phyloP scores from a whole-genome alignment of 805 yeast species.

The Pichia californica region DNA sequence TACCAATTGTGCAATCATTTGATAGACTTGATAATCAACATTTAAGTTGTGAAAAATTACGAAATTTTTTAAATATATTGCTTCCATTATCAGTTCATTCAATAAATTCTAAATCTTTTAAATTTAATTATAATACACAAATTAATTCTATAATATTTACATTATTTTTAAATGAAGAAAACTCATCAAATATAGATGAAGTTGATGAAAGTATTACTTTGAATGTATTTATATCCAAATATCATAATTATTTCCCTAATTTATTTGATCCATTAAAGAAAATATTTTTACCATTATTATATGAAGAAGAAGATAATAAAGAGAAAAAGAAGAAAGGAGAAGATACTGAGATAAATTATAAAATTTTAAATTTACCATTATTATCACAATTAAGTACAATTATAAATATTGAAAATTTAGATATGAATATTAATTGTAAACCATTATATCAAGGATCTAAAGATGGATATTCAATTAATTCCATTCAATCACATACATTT shows the following conservation, averaged over 20 bases:
- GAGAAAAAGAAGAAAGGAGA: neutral
- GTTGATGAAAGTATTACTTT: neutral
- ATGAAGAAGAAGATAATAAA: neutral
- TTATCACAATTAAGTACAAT: constrained; percentile 35
- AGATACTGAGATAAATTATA: constrained; percentile 20
- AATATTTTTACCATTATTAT: constrained; percentile 33
- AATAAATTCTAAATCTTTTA: neutral
- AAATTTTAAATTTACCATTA: constrained; percentile 33
- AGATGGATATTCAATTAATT: constrained; percentile 81
- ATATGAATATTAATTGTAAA: constrained; percentile 40
- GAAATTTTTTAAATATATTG: neutral
- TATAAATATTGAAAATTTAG: constrained; percentile 29
- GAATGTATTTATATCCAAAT: neutral
- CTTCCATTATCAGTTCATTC: constrained; percentile 8
- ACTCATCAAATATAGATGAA: neutral
- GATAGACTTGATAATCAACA: constrained; percentile 27
- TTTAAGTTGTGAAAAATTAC: neutral
- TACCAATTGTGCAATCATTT: constrained; percentile 34
- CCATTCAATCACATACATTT: constrained; percentile 75
- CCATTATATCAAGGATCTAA: constrained; percentile 68
- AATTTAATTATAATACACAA: constrained; percentile 4
- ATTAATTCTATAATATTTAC: constrained; percentile 1
- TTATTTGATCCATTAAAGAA: constrained; percentile 38
- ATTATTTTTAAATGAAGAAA: neutral
- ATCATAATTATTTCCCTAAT: constrained; percentile 31